Base-by-base conservation (phyloP, 2,329 filamentous ascomycete species). In the Cryphonectria carpinicola region DNA sequence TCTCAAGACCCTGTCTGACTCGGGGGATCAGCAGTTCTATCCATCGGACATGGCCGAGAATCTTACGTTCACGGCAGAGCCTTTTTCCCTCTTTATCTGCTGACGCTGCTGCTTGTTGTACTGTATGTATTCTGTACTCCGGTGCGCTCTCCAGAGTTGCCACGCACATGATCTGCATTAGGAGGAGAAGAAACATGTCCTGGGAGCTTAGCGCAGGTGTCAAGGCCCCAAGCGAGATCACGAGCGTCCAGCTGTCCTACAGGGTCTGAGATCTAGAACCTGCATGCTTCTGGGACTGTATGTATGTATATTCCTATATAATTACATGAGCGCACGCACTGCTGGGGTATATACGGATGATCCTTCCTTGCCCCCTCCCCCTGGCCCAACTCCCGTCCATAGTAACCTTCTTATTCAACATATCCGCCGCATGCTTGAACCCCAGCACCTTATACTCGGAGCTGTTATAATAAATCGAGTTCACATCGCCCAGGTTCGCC, bases 371-470 rank as follows among this genome's bases (percentile, higher is more conserved):
- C 32, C 32, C 32, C 32, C 32, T 32, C 32, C 32, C 32, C 32
- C 32, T 32, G 14, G 7, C n/a, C 11, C 3, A 28, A 28, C 28
- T 25, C 14, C 5, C 4, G 13, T 32, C n/a, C n/a, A 32, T n/a
- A 58, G 28, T 58, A 11, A 67, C 70, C 65, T 70, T 66, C 71
- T 72, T 70, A 3, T 39, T 46, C 32, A 72, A 49, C 43, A 72
- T 58, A 19, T 39, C 39, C n/a, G 71, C 68, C 8, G 72, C 72
- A 54, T 72, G 70, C 41, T 68, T 25, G 32, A 62, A 67, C 3
- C 70, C 64, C 41, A 72, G 32, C 7, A 70, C 60, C 52, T 65
- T 13, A 28, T 72, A 73, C 52, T 73, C 72, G 7, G 67, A 70
- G 7, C 70, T 68, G 37, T 67, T 72, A 5, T 66, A 69, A 43